Evolutionary conservation across 2,329 filamentous ascomycete genomes (phyloP), one percentile per base, ranked within the genome.

Genomic region (Cordyceps javanica): DNA sequence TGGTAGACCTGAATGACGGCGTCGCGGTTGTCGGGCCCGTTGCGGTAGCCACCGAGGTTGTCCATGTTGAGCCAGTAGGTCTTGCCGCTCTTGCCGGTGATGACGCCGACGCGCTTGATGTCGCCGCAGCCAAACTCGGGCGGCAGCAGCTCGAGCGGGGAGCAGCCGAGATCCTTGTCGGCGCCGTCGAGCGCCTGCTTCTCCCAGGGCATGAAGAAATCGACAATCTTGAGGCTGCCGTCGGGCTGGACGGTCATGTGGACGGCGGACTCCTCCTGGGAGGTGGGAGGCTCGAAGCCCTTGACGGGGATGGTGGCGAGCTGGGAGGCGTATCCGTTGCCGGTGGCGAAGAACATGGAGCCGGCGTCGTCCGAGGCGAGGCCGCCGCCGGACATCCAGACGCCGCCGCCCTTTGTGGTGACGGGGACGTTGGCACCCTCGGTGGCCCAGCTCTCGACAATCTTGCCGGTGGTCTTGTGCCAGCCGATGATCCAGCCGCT

Each of bases 191-290:
- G 68, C 0, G 74, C 70, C 57, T 71, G 70, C 56, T 82, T 81
- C 48, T 81, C 78, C 61, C 73, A 79, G 0, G 80, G 80, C 71
- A 82, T 78, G 59, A 82, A 82, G 63, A 81, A 82, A 53, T 82
- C 79, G 10, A 73, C 69, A 4, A 81, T 61, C 0, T 68, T 69
- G 0, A 82, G 65, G 23, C 73, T 75, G 1, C 77, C 77, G 2
- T 73, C 69, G 0, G 62, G 57, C 26, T 73, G 72, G 30, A 75
- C 66, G 0, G 68, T 72, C 67, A 78, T 73, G 60, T 75, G 76
- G 8, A 75, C 72, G 1, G 76, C 73, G 0, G 75, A 73, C 61
- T 79, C 72, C 34, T 79, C 76, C 34, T 78, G 66, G 0, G 76
- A 70, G 0, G 72, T 73, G 0, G 72, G 72, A 0, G 73, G 72